Base-by-base conservation (phyloP, 768 basidiomycete species). In the Termitomyces heimii region DNA sequence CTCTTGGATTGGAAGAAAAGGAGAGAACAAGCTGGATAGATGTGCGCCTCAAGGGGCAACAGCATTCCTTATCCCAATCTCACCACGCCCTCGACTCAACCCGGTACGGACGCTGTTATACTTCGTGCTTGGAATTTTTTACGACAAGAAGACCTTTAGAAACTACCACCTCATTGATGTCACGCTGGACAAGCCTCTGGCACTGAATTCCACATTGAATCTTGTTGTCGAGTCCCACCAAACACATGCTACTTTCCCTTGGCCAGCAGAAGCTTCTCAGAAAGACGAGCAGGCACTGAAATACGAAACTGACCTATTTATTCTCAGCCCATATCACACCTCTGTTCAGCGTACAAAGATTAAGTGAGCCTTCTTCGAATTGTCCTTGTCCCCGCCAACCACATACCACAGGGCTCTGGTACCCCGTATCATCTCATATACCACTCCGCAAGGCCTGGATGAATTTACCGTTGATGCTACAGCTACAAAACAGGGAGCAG, bases 291-390 rank as follows among this genome's bases (percentile, higher is more conserved):
- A 95, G 69, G 81, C 82, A 31, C 77, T 97, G 58, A 84, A 88
- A 66, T 96, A 92, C 67, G 75, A 78, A 51, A 81, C 86, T 0
- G 84, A 86, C 68, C 75, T 94, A 10, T 88, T 94, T 67, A 85
- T 95, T 20, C 73, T 92, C 56, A 94, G 91, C 66, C 89, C 90
- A 39, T 98, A 97, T 68, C 68, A 75, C 32, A 93, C 93, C 24
- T 71, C 80, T 45, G 84, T 90, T 22, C 93, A 96, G 70, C 82
- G 92, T 46, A 88, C 91, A 20, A 97, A 96, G 76, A 71, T 97
- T 62, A 85, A 85, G 94, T 94, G 64, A 46, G 86, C 73, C 14
- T 28, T 28, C n/a, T 35, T 20, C n/a, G 34, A 40, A 20, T 35
- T 37, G 34, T 20, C 4, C 5, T n/a, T 39, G 29, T 26, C 20